Conservation (phyloP, 768 basidiomycete species). For the Tricholoma furcatifolium region DNA sequence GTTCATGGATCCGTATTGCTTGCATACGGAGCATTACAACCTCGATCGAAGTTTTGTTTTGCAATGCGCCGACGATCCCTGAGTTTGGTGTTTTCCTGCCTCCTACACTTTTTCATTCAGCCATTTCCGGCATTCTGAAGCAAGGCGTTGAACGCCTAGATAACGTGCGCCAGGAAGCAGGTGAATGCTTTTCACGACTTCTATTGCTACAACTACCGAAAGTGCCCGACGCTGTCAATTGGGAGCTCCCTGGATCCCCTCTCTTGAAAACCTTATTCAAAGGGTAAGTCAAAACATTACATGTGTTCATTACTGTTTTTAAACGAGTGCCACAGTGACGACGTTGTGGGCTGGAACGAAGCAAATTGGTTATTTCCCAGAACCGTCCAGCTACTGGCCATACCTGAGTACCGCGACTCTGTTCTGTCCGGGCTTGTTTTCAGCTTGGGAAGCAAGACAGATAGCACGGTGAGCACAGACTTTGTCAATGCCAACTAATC, state of each 20-base stretch:
- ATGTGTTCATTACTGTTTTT: background rate
- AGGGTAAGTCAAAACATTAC: slow-evolving; percentile 32
- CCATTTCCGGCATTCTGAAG: slow-evolving; percentile 72
- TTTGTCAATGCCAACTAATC: background rate
- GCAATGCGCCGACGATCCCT: slow-evolving; percentile 36
- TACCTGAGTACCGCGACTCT: slow-evolving; percentile 57
- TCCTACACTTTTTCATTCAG: slow-evolving; percentile 49
- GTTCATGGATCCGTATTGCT: slow-evolving; percentile 89
- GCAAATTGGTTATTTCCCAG: slow-evolving; percentile 66
- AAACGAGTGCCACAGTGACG: too few species aligned
- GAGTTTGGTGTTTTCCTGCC: slow-evolving; percentile 62
- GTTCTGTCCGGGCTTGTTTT: slow-evolving; percentile 73
- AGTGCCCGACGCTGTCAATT: slow-evolving; percentile 36
- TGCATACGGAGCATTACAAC: slow-evolving; percentile 67
- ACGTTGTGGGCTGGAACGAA: background rate
- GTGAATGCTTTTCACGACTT: slow-evolving; percentile 54
- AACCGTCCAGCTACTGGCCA: slow-evolving; percentile 62
- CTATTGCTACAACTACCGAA: slow-evolving; percentile 45
- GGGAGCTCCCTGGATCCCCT: slow-evolving; percentile 49
- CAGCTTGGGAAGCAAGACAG: slow-evolving; percentile 81
- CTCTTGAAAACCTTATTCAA: slow-evolving; percentile 55
- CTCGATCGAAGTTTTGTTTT: slow-evolving; percentile 51
- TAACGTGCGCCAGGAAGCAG: slow-evolving; percentile 83
- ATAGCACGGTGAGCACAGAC: slow-evolving; percentile 69
- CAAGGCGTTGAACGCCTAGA: slow-evolving; percentile 91